Percentiles rank a stretch among this genome's conserved stretches.
Evolutionary conservation across 371 early-diverging fungal species (phyloP).

Genomic region (Apophysomyces elegans): DNA sequence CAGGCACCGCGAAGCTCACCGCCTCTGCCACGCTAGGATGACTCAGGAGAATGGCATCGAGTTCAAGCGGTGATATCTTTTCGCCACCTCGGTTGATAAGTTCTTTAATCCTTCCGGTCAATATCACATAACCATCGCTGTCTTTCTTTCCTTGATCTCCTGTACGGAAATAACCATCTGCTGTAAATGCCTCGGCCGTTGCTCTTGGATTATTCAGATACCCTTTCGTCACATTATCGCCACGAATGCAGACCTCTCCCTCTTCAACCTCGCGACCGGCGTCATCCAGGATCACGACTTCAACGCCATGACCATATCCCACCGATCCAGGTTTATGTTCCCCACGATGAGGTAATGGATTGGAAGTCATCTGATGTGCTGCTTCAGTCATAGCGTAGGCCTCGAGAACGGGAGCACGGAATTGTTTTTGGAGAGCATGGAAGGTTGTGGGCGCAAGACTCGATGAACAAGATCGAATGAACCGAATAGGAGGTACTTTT

Average conservation of each 20-base stretch:
- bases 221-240: slow-evolving; percentile 77
- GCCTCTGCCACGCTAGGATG: slow-evolving; percentile 79
- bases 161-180: slow-evolving; percentile 76
- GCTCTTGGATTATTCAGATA: slow-evolving; percentile 85
- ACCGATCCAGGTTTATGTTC: slow-evolving; percentile 83
- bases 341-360: slow-evolving; percentile 75
- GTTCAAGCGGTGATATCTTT: slow-evolving; percentile 81
- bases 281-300: slow-evolving; percentile 74
- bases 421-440: slow-evolving; percentile 67
- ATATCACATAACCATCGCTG: slow-evolving; percentile 69
- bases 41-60: slow-evolving; percentile 78
- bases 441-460: slow-evolving; percentile 80
- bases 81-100: slow-evolving; percentile 84
- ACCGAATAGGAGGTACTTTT: slow-evolving; percentile 64
- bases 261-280: slow-evolving; percentile 56
- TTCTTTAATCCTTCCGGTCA: slow-evolving; percentile 85
- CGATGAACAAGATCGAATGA: slow-evolving; percentile 87
- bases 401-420: slow-evolving; percentile 83
- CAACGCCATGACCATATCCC: slow-evolving; percentile 83
- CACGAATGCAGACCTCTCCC: slow-evolving; percentile 88
- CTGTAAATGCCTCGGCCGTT: slow-evolving; percentile 69
- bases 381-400: slow-evolving; percentile 96
- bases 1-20: slow-evolving; percentile 76
- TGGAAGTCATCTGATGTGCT: slow-evolving; percentile 88
- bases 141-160: slow-evolving; percentile 83